Evolutionary conservation across 345 rosid genomes (phyloP).

Genomic region (Rhodamnia rubescens): DNA sequence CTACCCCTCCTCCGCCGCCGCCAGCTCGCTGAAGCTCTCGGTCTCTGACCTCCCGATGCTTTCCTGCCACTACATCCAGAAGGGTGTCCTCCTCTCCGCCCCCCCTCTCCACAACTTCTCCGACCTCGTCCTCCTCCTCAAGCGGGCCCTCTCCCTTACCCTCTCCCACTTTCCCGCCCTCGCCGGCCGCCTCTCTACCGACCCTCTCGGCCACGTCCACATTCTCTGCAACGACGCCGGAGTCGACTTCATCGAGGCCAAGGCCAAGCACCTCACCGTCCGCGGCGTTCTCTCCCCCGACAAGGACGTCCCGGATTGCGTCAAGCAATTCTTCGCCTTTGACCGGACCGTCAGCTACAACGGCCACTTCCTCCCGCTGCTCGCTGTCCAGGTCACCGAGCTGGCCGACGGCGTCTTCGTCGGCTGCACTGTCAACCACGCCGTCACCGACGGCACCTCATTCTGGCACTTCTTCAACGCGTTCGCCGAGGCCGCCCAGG

Average conservation of each 20-base stretch:
- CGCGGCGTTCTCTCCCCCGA: constrained; percentile 26
- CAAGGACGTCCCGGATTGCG: constrained; percentile 40
- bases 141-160: constrained; percentile 50
- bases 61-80: constrained; percentile 94
- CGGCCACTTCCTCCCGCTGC: constrained; percentile 64
- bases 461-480: constrained; percentile 95
- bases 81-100: constrained; percentile 59
- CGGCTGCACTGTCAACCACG: constrained; percentile 74
- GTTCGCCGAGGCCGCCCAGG: constrained; percentile 62
- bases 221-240: constrained; percentile 76
- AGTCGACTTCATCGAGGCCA: constrained; percentile 49
- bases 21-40: constrained; percentile 44
- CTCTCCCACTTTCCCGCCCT: constrained; percentile 75
- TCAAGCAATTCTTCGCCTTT: constrained; percentile 64
- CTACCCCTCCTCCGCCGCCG: constrained; percentile 15
- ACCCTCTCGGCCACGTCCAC: constrained; percentile 42
- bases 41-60: constrained; percentile 97
- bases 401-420: constrained; percentile 63
- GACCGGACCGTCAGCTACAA: constrained; percentile 66
- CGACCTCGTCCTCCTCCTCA: constrained; percentile 33
- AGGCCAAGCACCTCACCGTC: constrained; percentile 29
- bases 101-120: constrained; percentile 37
- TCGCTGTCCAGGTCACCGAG: constrained; percentile 83
- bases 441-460: constrained; percentile 86
- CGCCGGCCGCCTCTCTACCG: constrained; percentile 76